Base-by-base conservation (phyloP, 192 early-diverging fungal genomes). In the Dissophora ornata region DNA sequence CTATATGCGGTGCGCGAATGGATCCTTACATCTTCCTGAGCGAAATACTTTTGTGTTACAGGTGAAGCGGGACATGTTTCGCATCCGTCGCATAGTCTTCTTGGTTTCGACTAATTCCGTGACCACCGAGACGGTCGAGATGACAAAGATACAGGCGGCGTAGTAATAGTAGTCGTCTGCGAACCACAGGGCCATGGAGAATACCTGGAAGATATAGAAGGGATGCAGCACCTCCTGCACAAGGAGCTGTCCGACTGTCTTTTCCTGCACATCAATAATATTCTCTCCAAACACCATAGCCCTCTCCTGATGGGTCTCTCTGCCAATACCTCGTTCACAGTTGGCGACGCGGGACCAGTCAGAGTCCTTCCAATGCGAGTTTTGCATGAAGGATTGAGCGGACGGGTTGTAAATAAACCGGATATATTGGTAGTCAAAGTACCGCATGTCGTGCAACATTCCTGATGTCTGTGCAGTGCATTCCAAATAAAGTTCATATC, bases 151-250 rank as follows among this genome's bases (percentile, higher is more conserved):
- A 67, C 95, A 97, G 18, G 86, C 81, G 0, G 96, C 98, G 73
- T 98, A 99, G 79, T 96, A 96, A 55, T 96, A 96, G 81, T 99
- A 99, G 69, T 96, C 87, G 62, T 99, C 98, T 18, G 91, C 57
- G 58, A 85, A 92, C 98, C 93, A 94, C 7, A 94, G 83, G 13
- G 88, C 42, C 24, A 94, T 88, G 47, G 90, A 91, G 49, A 89
- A 89, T 2, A 88, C 88, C 68, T 93, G 93, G 57, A 94, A 94
- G 52, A 94, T 82, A 68, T 92, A 93, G 62, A 94, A 94, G 7
- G 93, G 93, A 71, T 94, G 88, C n/a, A 94, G 71, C 18, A 92
- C 84, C 70, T 94, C 93, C 68, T 93, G 89, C 8, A 90, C 68
- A 10, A 94, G 71, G 49, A 94, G 74, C 21, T 87, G 82, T 38